Evolutionary conservation across 2,329 filamentous ascomycete species (phyloP), one percentile per base, ranked within the genome.

Genomic region (Pseudopyrenochaeta lycopersici): DNA sequence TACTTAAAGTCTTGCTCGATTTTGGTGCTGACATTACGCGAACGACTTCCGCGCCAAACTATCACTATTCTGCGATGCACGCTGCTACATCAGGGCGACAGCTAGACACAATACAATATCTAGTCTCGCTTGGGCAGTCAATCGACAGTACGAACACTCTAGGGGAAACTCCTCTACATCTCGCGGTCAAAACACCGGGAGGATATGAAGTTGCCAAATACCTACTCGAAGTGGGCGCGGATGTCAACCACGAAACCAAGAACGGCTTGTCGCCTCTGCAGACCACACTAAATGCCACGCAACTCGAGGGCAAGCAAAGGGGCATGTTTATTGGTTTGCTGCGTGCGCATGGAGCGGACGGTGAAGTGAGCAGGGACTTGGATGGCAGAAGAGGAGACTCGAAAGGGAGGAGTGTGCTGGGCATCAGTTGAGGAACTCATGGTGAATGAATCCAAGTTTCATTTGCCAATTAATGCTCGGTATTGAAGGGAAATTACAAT

Each of bases 101-200:
- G 21, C 56, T 72, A 7, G 56, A 61, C 0, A 73, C 65, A 10
- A 57, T 73, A 2, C 58, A 67, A 40, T 70, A 64, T 40, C 65
- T 74, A 10, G 53, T 66, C 7, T 62, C 63, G 1, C 46, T 66
- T 5, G 69, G 69, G 11, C 59, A 68, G 30, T 61, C 63, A 3
- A 67, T 74, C 40, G 68, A 74, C 41, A 56, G 43, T 4, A 47
- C 63, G 6, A 72, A 72, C 29, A 42, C 46, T 1, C 23, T 54
- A n/a, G 70, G 68, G 11, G 71, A 74, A 44, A 74, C 71, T 14
- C 65, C 71, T 1, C 59, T 74, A 7, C 65, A 73, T 48, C 54
- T 69, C n/a, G 71, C 71, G 6, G 58, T 60, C n/a, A 67, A 56
- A 33, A 70, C 66, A 10, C 58, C 64, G 3, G 69, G 68, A 7